phyloP scores from a whole-genome alignment of 2,329 filamentous ascomycete species.

The Stromatinia cepivora region DNA sequence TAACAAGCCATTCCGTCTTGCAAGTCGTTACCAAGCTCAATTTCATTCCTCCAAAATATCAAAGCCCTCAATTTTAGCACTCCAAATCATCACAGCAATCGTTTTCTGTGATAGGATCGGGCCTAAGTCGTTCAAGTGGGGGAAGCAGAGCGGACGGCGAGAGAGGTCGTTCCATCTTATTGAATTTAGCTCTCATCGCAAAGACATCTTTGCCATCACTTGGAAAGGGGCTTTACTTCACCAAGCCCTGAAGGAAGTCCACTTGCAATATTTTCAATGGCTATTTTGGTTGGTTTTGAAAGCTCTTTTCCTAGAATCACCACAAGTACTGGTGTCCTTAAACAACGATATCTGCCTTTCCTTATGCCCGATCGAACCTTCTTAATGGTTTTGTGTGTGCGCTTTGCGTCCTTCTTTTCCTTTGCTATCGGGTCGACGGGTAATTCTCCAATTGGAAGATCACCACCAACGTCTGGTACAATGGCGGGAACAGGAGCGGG shows the following conservation, averaged over 20 bases:
- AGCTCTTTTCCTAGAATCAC: constrained; percentile 27
- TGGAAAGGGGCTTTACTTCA: constrained; percentile 12
- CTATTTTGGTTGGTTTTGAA: constrained; percentile 25
- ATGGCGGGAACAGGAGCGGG: constrained; percentile 7
- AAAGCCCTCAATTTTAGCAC: background rate
- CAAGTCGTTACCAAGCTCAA: background rate
- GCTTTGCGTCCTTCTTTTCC: constrained; percentile 13
- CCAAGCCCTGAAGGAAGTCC: constrained; percentile 16
- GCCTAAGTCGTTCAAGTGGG: constrained; percentile 1
- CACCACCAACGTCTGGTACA: constrained; percentile 10
- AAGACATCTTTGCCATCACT: constrained; percentile 14
- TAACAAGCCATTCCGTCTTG: background rate
- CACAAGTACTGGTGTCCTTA: constrained; percentile 27
- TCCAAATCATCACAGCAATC: background rate
- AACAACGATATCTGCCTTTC: constrained; percentile 13
- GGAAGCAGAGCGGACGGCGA: background rate
- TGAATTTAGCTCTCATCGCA: constrained; percentile 14
- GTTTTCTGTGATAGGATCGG: background rate
- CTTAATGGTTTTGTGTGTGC: constrained; percentile 13
- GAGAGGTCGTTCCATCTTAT: constrained; percentile 6
- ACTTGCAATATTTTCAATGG: constrained; percentile 18
- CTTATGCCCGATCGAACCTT: constrained; percentile 21
- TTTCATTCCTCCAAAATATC: background rate
- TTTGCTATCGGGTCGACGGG: background rate
- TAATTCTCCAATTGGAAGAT: background rate